Percentiles rank a stretch among this genome's conserved stretches.
Evolutionary conservation across 768 basidiomycete species (phyloP).

Genomic region (Tulasnella sp.): DNA sequence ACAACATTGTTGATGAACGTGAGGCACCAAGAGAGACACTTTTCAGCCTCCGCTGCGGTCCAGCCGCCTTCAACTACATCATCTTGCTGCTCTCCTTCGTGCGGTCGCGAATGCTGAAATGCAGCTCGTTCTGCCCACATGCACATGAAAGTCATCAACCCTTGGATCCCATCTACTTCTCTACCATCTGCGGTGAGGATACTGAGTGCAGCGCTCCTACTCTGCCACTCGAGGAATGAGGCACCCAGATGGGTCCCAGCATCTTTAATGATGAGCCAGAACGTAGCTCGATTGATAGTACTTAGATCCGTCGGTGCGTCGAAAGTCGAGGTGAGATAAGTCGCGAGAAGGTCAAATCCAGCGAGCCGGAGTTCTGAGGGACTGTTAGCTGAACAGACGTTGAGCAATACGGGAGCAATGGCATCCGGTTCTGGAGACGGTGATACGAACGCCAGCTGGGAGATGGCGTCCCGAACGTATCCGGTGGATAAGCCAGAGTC

Average conservation of each 20-base stretch:
- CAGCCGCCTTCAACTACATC: neutral
- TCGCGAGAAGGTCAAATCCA: constrained; percentile 7
- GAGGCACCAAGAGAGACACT: constrained; percentile 3
- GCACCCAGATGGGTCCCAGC: neutral
- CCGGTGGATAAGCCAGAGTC: neutral
- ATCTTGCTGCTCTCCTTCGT: neutral
- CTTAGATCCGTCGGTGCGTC: neutral
- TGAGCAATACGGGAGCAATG: constrained; percentile 5
- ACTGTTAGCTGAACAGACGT: neutral
- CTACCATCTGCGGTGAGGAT: neutral
- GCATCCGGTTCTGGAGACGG: constrained; percentile 8
- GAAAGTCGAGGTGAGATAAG: constrained; percentile 4
- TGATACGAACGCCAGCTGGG: neutral
- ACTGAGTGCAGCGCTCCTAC: neutral
- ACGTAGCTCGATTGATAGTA: constrained; percentile 10
- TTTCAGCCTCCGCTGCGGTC: neutral
- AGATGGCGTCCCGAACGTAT: constrained; percentile 5
- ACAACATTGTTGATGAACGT: constrained; percentile 6
- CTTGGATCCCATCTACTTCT: constrained; percentile 11
- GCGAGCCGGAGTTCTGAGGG: constrained; percentile 9
- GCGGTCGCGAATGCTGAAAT: neutral
- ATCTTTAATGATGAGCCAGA: constrained; percentile 11
- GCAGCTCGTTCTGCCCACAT: neutral
- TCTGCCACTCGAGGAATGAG: neutral
- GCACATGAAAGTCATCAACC: neutral